phyloP scores from a whole-genome alignment of 495 filamentous ascomycete species.

The Hamigera avellanea region DNA sequence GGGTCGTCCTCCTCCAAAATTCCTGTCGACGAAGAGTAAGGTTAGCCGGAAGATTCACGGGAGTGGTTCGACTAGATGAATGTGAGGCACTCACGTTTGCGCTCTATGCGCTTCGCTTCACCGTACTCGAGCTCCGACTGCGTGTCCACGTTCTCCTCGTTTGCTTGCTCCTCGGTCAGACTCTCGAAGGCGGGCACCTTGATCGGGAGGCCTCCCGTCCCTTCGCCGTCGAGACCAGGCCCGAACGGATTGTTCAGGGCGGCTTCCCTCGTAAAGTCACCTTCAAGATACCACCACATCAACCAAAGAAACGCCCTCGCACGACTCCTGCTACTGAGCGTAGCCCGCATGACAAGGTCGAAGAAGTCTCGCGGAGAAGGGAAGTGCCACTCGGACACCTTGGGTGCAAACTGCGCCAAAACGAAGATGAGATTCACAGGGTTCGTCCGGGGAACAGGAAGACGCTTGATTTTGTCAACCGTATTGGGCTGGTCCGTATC shows the following conservation, averaged over 20 bases:
- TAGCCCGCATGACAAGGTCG: constrained; percentile 85
- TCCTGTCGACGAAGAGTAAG: constrained; percentile 11
- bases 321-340: constrained; percentile 69
- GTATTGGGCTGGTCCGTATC: constrained; percentile 80
- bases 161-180: constrained; percentile 66
- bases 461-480: constrained; percentile 65
- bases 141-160: constrained; percentile 82
- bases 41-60: constrained; percentile 2
- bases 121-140: constrained; percentile 79
- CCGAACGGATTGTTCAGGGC: constrained; percentile 87
- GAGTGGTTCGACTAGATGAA: no score
- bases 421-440: constrained; percentile 96
- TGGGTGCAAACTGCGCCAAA: constrained; percentile 79
- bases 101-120: constrained; percentile 68
- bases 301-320: constrained; percentile 91
- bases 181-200: constrained; percentile 74
- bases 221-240: constrained; percentile 50
- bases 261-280: constrained; percentile 75
- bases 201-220: constrained; percentile 52
- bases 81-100: constrained; percentile 47
- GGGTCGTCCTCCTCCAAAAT: constrained; percentile 57
- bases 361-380: constrained; percentile 80
- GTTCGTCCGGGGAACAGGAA: constrained; percentile 71
- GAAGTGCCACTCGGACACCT: constrained; percentile 89
- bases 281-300: constrained; percentile 99